Evolutionary conservation across 108 stramenopile species (phyloP), one percentile per base, ranked within the genome.

Genomic region (Craspedostauros australis): DNA sequence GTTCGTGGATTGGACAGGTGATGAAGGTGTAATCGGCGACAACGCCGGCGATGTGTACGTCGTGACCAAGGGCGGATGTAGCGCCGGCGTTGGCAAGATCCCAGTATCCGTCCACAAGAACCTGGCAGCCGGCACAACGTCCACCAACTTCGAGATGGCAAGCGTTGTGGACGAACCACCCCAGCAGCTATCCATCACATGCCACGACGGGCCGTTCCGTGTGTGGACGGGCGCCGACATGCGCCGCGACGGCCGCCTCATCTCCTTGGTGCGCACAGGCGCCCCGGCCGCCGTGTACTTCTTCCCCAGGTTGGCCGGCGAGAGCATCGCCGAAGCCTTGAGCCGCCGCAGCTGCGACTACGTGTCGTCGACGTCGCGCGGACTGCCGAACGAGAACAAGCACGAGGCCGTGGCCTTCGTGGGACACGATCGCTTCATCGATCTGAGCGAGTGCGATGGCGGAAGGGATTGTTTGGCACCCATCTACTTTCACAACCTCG

Each of bases 1-100:
- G 21, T 48, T 48, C 28, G 46, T 48, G 8, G 46, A 48, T 26
- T 48, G 46, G 46, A 24, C 22, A 14, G 46, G 46, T 25, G 6
- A 15, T 27, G 6, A 15, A 21, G 41, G 41, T 21, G 41, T 12
- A 21, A 22, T n/a, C 9, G n/a, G 28, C 25, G 46, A 27, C 23
- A 22, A 22, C 9, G n/a, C 25, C 25, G 46, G 46, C 23, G 46
- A 48, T 22, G 28, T 48, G 5, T 48, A 48, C 46, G 22, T 48
- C 5, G 19, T 26, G 22, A 48, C 46, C 19, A 48, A 48, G 24
- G 46, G 46, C 16, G 46, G 6, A 5, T 48, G 46, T 26, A 24
- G 21, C 19, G 19, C n/a, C 14, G 46, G 46, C 5, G 46, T 48
- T 6, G 46, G 20, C 22, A 24, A 23, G 22, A 48, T 48, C 15